Percentiles rank a stretch among this genome's conserved stretches.
phyloP scores from a whole-genome alignment of 371 early-diverging fungal species.

The Entomophthora muscae region DNA sequence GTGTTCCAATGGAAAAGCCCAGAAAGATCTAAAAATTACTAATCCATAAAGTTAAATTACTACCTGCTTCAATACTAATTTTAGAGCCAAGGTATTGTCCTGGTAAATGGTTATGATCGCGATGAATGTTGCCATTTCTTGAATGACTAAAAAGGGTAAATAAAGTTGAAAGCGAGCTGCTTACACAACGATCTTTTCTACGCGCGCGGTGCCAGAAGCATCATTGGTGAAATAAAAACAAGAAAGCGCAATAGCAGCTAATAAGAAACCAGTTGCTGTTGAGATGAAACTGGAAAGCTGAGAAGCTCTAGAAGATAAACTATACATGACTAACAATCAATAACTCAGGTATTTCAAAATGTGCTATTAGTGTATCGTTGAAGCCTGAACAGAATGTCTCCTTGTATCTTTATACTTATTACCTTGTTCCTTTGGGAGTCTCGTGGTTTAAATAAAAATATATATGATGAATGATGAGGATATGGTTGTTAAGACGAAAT shows the following conservation, averaged over 20 bases:
- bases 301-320: neutral
- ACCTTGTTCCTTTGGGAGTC: no score
- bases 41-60: neutral
- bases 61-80: slow-evolving; percentile 10
- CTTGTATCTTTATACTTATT: no score
- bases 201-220: neutral
- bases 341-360: no score
- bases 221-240: neutral
- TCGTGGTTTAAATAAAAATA: no score
- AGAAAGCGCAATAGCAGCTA: neutral
- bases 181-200: slow-evolving; percentile 3
- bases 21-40: slow-evolving; percentile 40
- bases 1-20: slow-evolving; percentile 91
- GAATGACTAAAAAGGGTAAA: neutral
- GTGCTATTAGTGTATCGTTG: no score
- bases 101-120: neutral
- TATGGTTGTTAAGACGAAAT: no score
- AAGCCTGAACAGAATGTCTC: no score
- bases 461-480: no score
- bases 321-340: no score
- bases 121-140: neutral
- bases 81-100: slow-evolving; percentile 1
- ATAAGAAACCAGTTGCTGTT: neutral
- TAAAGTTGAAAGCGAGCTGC: no score
- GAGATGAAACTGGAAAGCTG: neutral